Base-by-base conservation (phyloP, 352 stramenopile species). In the Blastocystis sp. region DNA sequence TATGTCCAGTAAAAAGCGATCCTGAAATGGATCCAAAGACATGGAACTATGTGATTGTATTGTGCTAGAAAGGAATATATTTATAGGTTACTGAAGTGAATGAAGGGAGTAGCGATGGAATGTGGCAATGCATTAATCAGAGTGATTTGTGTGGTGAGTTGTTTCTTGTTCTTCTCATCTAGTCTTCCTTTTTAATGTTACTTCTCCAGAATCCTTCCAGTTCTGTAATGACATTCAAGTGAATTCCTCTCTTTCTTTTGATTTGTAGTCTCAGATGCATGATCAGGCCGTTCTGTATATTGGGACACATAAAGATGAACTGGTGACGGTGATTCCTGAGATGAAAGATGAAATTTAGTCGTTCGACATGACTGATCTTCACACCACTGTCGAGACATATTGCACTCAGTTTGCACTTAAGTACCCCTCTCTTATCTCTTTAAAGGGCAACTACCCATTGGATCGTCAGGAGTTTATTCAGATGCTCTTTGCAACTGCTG, bases 321-420 rank as follows among this genome's bases (percentile, higher is more conserved):
- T 39, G 9, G 69, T 39, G 16, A 80, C n/a, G 27, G 42, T 80
- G 32, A 14, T 49, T 42, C 19, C n/a, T 7, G 37, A 14, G 6
- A 12, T n/a, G 29, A 24, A 0, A 6, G 4, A 58, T 14, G n/a
- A 32, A 32, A 6, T 24, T 7, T 52, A 78, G 61, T 73, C 61
- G 5, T 73, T 73, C 39, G 29, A 32, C 5, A 21, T 73, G 66
- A 78, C 66, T 6, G 37, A 78, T 21, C 66, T 78, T 21, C 66
- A 57, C 66, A n/a, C 16, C 11, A 21, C 21, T 16, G 43, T 80
- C 5, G 9, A 21, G 12, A 14, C 4, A 0, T 63, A 59, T 39
- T 80, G 69, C 43, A 37, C 58, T 49, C 11, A 63, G 39, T 80
- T 49, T n/a, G 58, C 69, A 52, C 49, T 80, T 37, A 21, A n/a